Base-by-base conservation (phyloP, 2,329 filamentous ascomycete genomes). In the Paecilomyces fulvus region DNA sequence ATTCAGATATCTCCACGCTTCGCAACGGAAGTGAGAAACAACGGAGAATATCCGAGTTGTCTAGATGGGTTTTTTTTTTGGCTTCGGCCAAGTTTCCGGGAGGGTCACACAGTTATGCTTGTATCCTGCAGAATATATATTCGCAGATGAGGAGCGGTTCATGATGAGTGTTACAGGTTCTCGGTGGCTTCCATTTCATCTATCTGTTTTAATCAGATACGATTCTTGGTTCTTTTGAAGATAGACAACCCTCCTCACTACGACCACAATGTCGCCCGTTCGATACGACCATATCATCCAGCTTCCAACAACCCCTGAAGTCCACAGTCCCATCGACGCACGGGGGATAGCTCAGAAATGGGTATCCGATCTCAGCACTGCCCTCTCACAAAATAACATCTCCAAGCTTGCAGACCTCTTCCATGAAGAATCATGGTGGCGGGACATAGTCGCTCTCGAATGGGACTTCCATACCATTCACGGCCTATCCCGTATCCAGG, bases 371-470 rank as follows among this genome's bases (percentile, higher is more conserved):
- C 58, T 73, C 2, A 63, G 69, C 20, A 51, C 53, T 6, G 60
- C 64, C n/a, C 61, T 72, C 0, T 55, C 59, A 5, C 57, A 25
- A 2, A 60, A 58, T 17, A 58, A 61, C 11, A 56, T 56, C 11
- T 51, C 63, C 11, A 56, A 61, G 3, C 52, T 69, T 10, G 30
- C 57, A 23, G 30, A 55, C 1, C 60, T 75, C 5, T 71, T 75
- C 51, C 70, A 73, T 12, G 46, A 61, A 17, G 71, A 73, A n/a
- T 72, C 73, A 9, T 74, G 71, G 68, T 74, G 73, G 70, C 68
- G 73, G 3, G 73, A 75, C 30, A 70, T 72, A 60, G 61, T 75
- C n/a, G 67, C 67, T 6, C 58, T 75, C 11, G 68, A 70, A 46
- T 75, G 73, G 73, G 69, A 75, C 37, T 65, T 73, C 53, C 73